Evolutionary conservation across 1,139 yeast genomes (phyloP), one percentile per base, ranked within the genome.

Genomic region (Geotrichum carabidarum): DNA sequence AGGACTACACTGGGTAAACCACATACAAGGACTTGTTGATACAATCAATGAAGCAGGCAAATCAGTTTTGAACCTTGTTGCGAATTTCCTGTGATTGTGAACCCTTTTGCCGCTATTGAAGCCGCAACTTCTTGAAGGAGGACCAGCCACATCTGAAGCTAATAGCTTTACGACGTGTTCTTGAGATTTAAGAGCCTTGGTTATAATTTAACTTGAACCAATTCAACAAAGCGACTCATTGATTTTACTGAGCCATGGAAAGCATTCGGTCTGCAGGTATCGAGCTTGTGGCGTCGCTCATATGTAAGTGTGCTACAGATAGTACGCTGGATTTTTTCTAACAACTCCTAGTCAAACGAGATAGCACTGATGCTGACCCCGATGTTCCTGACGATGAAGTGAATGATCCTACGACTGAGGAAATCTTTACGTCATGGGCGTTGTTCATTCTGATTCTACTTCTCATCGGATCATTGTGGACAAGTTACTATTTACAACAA

Each of bases 401-500:
- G 36, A 78, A 84, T n/a, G 89, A 88, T 65, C 97, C 98, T 0
- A 87, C 90, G n/a, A 84, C 94, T 1, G 96, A 93, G 64, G 99
- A 93, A 70, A 90, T 93, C 64, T 93, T 90, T 69, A 86, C 95
- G 8, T 88, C 96, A 0, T 94, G 99, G 99, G 98, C 99, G 0
- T 74, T 94, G 42, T 91, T 90, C 70, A 94, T 94, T 57, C 77
- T 93, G 60, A 72, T 94, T 53, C 80, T 87, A 57, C 76, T 94
- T 51, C 75, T 94, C 52, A 86, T 94, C 60, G 80, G 90, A 8
- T 96, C 99, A 0, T 74, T 94, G 52, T 93, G 98, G 97, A 87
- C 96, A 1, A 86, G 95, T 35, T 94, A 93, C 71, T 93, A 87
- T 69, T 75, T 94, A 54, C 96, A 93, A 66, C 96, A 89, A 65